Base-by-base conservation (phyloP, 805 yeast genomes). In the Sungouiozyma intestinalis region DNA sequence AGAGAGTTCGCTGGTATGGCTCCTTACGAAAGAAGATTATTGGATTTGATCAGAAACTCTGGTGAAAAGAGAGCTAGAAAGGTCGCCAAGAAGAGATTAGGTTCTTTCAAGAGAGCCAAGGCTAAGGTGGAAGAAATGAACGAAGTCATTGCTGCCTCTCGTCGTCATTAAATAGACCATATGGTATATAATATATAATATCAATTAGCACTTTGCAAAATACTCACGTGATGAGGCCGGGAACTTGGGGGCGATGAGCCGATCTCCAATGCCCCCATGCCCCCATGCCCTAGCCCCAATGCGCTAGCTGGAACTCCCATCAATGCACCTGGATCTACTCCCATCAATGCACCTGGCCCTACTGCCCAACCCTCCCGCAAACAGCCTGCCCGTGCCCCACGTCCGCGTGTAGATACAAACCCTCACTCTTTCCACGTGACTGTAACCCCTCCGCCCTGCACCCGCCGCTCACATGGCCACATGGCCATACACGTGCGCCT, bases 61-160 rank as follows among this genome's bases (percentile, higher is more conserved):
- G 95, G 96, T 81, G 99, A 92, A 78, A 92, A 92, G 94, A 92
- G 97, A 80, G 98, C 99, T 62, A 85, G 92, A 86, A 92, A 92
- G 87, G 87, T 92, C 69, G 97, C 97, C 60, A 92, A 92, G 92
- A 92, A 85, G 95, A 90, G 92, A 85, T 85, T 92, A 69, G 99
- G 99, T 77, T 86, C 98, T 65, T 94, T 90, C 83, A 81, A 80
- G 79, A 94, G 99, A 81, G 97, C 97, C 66, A 85, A 86, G 85
- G 92, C 86, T 72, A 92, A 92, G 88, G 94, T 92, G 70, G 99
- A 92, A 77, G 96, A 88, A 76, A 84, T 94, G 88, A 85, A 77
- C 82, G 72, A 76, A 70, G 78, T 90, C 79, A 90, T 90, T 73
- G 84, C 95, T 70, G 95, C 88, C 74, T 78, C 96, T 63, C 88